Percentiles rank a stretch among this genome's conserved stretches.
These are phyloP conservation scores for Nephelium lappaceum DNA, from an alignment of 345 rosid genomes.

Conservation along the genomic window DNA sequence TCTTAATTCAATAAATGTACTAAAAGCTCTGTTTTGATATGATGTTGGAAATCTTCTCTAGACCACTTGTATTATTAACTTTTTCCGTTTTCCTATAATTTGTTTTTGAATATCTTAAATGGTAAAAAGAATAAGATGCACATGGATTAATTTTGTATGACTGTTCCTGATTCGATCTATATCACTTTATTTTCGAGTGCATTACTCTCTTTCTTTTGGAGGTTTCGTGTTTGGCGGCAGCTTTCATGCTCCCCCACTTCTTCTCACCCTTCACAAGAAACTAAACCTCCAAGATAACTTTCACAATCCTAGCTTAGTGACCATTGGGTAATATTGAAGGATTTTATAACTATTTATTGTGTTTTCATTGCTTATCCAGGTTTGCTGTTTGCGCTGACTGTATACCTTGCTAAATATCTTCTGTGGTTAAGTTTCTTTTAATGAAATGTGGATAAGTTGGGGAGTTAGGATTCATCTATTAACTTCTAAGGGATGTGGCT, in stretches of 20 bases:
- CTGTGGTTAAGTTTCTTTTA: not conserved
- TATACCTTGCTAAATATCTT: not conserved
- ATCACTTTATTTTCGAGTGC: not conserved
- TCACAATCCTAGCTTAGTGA: not conserved
- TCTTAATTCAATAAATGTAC: not conserved
- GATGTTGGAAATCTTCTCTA: not conserved
- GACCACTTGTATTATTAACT: not conserved
- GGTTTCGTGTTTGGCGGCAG: not conserved
- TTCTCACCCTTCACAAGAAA: not conserved
- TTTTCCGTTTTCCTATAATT: not conserved
- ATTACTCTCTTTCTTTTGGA: not conserved
- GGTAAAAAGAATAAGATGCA: not conserved
- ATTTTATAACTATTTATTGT: conserved; percentile 4
- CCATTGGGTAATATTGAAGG: not conserved
- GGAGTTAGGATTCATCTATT: not conserved
- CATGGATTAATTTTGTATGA: not conserved
- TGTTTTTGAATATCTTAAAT: not conserved
- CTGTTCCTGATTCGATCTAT: not conserved
- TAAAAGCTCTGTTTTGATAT: not conserved
- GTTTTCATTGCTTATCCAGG: not conserved
- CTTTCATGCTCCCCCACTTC: not conserved
- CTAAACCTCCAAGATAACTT: not conserved
- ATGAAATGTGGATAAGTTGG: too few relatives aligned
- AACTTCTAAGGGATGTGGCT: not conserved
- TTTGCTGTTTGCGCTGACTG: not conserved